Base-by-base conservation (phyloP, 768 basidiomycete genomes). In the Gelatoporia subvermispora region DNA sequence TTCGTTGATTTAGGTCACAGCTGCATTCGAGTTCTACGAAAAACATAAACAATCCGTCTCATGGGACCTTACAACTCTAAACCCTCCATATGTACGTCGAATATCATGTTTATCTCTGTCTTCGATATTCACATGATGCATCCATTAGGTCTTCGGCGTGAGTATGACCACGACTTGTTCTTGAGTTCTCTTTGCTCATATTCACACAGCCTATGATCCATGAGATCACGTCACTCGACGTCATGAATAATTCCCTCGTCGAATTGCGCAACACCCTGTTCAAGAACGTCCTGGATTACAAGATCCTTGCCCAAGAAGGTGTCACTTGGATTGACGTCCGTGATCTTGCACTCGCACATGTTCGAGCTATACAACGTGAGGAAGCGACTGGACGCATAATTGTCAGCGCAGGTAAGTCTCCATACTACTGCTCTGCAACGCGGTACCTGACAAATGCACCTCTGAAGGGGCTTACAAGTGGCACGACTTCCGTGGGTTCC, bases 321-420 rank as follows among this genome's bases (percentile, higher is more conserved):
- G 17, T 21, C 35, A 40, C 43, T 37, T 67, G 62, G 49, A 60
- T 69, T 31, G 70, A 72, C 50, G 70, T 71, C 16, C 58, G 70
- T 13, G 70, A 72, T 48, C 55, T 69, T 11, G 68, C 65, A 0
- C 17, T 45, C 13, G 56, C 65, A 2, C 68, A 70, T 41, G 56
- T 61, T 22, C 55, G 64, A 9, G 60, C 65, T 7, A 43, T 69
- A 41, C 34, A 58, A 34, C 58, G 58, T 17, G 56, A 60, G 4
- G 63, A 62, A 25, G 72, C 72, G 3, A 64, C 59, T 7, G 68
- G 68, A 11, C 59, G 74, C 38, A 70, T 73, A 65, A 66, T 74
- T 54, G 57, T 66, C 47, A 50, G 47, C 22, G 28, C 28, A 7
- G 13, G 28, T 31, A 31, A 31, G 28, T 13, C 7, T 7, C 13